Evolutionary conservation across 176 grass and related monocot species (phyloP), one percentile per base, ranked within the genome.

Genomic region (Aechmea fasciata): DNA sequence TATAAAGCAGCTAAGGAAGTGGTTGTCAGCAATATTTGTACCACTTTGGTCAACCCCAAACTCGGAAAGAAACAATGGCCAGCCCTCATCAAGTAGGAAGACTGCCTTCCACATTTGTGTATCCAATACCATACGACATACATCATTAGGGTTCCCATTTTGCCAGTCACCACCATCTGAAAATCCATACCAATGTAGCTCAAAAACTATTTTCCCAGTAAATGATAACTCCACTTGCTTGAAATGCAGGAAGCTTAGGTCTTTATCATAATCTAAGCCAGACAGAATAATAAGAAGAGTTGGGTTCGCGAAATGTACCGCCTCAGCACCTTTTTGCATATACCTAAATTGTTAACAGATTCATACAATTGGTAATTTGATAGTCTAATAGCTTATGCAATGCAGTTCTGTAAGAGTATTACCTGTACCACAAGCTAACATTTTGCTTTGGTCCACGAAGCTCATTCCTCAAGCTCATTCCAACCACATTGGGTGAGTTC

Each of bases 151-250:
- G 22, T 97, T 92, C 20, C 59, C 68, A 61, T 69, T 63, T 51
- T 78, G 81, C 93, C 93, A 92, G 64, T 97, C 49, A 0, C 89
- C 87, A 10, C 84, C 89, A 71, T 97, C 89, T 66, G 93, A 92
- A 71, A 90, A 92, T 17, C 93, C 89, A 76, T 97, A 97, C 93
- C 93, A 97, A 47, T 97, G 93, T 64, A 85, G 81, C 71, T 97
- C 93, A 20, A 81, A 97, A 13, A 97, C 81, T 76, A 97, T 73
- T 73, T 97, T 97, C 64, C 80, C 75, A 61, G 83, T 79, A 76
- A 90, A 97, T 57, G 81, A 78, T 57, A 97, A n/a, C 1, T 79
- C 15, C 51, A 82, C 52, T 67, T 92, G 71, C n/a, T 77, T 73
- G 11, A 66, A 13, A 62, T 52, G 51, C 71, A 97, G 78, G 72